A percentile compares a stretch with the other conserved stretches of the same genome.
Evolutionary conservation across 2,329 filamentous ascomycete genomes (phyloP).

Genomic region (Fusarium armeniacum): DNA sequence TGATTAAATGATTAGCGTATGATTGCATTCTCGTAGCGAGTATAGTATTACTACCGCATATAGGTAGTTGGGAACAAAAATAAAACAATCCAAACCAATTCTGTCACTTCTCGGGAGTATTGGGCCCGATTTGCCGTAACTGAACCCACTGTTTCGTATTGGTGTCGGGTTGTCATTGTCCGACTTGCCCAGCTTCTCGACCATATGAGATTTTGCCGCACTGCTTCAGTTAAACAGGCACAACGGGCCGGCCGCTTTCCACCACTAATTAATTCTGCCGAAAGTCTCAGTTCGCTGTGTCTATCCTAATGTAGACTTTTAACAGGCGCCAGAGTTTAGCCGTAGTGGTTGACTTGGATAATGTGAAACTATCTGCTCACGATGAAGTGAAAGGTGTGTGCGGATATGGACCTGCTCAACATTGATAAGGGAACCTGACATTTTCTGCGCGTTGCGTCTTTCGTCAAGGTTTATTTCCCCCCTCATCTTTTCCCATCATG

Average conservation of each 20-base stretch:
- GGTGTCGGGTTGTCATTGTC: constrained; percentile 17
- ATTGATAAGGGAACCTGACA: constrained; percentile 10
- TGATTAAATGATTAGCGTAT: constrained; percentile 42
- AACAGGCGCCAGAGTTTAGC: constrained; percentile 4
- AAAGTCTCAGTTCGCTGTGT: background rate
- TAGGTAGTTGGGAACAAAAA: constrained; percentile 33
- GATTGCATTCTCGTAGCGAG: constrained; percentile 31
- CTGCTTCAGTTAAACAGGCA: constrained; percentile 21
- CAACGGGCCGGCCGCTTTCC: constrained; percentile 32
- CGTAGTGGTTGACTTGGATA: background rate
- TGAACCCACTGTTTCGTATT: constrained; percentile 4
- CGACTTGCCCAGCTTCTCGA: constrained; percentile 17
- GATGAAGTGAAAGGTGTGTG: constrained; percentile 6
- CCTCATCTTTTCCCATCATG: background rate
- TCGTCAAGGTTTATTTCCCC: constrained; percentile 3
- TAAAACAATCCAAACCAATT: constrained; percentile 15
- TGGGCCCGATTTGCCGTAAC: constrained; percentile 32
- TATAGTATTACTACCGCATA: constrained; percentile 12
- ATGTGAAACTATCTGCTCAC: constrained; percentile 2
- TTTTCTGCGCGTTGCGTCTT: background rate
- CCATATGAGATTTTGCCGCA: constrained; percentile 23
- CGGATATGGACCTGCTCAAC: background rate
- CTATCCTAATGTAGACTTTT: background rate
- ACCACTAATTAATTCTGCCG: constrained; percentile 3
- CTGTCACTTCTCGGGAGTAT: constrained; percentile 19